These are phyloP conservation scores for Ambrosia hybrid DNA, from an alignment of 140 eudicot genomes.

Conservation along the genomic window DNA sequence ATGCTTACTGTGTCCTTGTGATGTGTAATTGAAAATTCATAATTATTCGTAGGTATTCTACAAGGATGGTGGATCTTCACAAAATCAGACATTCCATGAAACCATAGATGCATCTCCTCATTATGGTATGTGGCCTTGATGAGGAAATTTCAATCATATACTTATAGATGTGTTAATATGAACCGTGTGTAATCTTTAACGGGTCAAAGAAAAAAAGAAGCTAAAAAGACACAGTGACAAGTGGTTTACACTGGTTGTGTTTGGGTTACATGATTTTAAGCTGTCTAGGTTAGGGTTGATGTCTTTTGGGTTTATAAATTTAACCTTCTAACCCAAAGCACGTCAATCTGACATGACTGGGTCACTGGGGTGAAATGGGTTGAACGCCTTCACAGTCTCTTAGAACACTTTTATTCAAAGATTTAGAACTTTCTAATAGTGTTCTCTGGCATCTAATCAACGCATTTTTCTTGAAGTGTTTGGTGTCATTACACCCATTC, in stretches of 20 bases:
- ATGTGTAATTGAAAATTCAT: conserved; percentile 1
- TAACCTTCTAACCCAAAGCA: neutral
- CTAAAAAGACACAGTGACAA: neutral
- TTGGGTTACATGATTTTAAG: neutral
- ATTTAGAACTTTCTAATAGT: no score
- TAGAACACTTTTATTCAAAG: no score
- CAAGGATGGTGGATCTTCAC: conserved; percentile 38
- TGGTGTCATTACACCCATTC: no score
- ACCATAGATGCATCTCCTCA: conserved; percentile 29
- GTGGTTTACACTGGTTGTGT: neutral
- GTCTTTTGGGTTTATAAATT: neutral
- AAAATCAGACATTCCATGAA: conserved; percentile 16
- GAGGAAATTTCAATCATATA: neutral
- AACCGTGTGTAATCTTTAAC: neutral
- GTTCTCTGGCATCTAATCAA: no score
- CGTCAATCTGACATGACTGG: no score
- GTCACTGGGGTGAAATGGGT: no score
- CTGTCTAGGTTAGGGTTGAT: neutral
- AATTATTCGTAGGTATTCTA: conserved; percentile 38
- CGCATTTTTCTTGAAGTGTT: no score
- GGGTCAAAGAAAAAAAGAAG: neutral
- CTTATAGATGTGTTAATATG: conserved; percentile 1
- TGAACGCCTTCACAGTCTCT: no score
- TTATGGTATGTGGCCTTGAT: conserved; percentile 30
- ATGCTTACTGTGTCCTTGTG: conserved; percentile 3